Percentiles rank a stretch among this genome's conserved stretches.
Conservation (phyloP, 2,329 filamentous ascomycete species). For the Alternaria alternata region DNA sequence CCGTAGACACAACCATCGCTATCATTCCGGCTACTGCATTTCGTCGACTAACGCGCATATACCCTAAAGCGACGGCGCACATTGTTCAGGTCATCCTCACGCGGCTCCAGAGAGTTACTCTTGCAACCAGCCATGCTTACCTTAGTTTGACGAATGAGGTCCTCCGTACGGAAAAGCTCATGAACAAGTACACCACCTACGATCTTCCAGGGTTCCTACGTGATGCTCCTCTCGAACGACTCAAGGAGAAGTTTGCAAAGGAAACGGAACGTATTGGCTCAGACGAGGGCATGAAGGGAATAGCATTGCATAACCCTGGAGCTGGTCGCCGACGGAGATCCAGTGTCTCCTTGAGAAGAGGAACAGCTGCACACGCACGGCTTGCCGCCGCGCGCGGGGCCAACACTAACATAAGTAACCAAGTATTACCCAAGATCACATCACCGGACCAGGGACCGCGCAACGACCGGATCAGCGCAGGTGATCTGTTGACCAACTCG, state of each 20-base stretch:
- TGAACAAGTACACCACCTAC: constrained; percentile 91
- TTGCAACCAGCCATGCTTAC: constrained; percentile 94
- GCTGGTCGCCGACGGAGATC: constrained; percentile 73
- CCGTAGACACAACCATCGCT: constrained; percentile 95
- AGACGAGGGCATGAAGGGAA: constrained; percentile 88
- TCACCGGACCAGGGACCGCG: constrained; percentile 37
- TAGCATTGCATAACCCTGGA: constrained; percentile 87
- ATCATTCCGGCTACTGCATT: constrained; percentile 98
- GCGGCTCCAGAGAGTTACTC: constrained; percentile 89
- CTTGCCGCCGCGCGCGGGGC: constrained; percentile 58
- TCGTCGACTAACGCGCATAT: constrained; percentile 87
- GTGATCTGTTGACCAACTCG: constrained; percentile 82
- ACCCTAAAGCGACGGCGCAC: constrained; percentile 94
- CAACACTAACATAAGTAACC: constrained; percentile 33
- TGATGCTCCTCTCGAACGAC: constrained; percentile 78
- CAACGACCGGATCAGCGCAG: constrained; percentile 54
- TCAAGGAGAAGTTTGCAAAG: constrained; percentile 91
- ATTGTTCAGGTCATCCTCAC: constrained; percentile 98
- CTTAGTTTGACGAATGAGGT: constrained; percentile 92
- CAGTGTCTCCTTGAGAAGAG: constrained; percentile 74
- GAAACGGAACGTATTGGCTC: constrained; percentile 83
- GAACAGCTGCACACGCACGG: constrained; percentile 76
- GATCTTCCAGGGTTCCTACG: constrained; percentile 91
- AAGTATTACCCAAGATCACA: constrained; percentile 31
- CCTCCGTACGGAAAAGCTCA: constrained; percentile 87